Percentiles rank a stretch among this genome's conserved stretches.
These are phyloP conservation scores for Ophiostoma fasciatum DNA, from an alignment of 2,329 filamentous ascomycete genomes.

Conservation along the genomic window DNA sequence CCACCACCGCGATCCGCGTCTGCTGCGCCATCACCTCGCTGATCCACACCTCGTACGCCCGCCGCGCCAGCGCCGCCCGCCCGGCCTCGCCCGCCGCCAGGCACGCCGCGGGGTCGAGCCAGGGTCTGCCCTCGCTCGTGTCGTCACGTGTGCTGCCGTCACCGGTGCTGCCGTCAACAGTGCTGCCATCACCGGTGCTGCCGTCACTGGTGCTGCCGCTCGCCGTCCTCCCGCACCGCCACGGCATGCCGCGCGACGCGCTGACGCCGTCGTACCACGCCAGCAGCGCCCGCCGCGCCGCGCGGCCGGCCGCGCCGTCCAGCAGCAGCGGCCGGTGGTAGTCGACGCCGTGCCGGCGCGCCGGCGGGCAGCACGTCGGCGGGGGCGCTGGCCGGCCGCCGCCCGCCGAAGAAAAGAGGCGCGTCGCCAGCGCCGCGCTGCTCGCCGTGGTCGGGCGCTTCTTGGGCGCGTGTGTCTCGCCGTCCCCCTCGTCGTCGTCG, in stretches of 20 bases:
- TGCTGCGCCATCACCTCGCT: slow-evolving; percentile 55
- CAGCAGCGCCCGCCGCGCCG: slow-evolving; percentile 25
- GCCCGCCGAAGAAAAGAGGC: neutral
- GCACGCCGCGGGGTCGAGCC: slow-evolving; percentile 28
- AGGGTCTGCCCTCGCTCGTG: slow-evolving; percentile 24
- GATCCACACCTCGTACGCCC: slow-evolving; percentile 53
- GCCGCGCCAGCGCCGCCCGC: slow-evolving; percentile 26
- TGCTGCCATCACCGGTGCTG: no score
- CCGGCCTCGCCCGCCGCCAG: neutral
- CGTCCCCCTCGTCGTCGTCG: neutral
- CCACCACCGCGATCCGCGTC: slow-evolving; percentile 45
- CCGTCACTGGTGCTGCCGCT: no score
- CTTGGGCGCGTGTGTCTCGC: neutral
- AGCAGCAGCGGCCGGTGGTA: slow-evolving; percentile 39
- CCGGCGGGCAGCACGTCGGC: slow-evolving; percentile 13
- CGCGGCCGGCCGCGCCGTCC: slow-evolving; percentile 18
- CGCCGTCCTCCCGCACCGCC: no score
- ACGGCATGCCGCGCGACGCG: slow-evolving; percentile 37
- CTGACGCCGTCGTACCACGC: slow-evolving; percentile 36
- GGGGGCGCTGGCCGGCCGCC: neutral
- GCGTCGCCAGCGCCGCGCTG: neutral
- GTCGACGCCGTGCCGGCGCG: slow-evolving; percentile 20
- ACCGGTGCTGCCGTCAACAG: no score
- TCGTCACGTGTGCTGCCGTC: no score
- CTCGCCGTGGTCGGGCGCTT: neutral